Percentiles rank a stretch among this genome's conserved stretches.
Evolutionary conservation across 371 early-diverging fungal genomes (phyloP).

Genomic region (Smittium mucronatum): DNA sequence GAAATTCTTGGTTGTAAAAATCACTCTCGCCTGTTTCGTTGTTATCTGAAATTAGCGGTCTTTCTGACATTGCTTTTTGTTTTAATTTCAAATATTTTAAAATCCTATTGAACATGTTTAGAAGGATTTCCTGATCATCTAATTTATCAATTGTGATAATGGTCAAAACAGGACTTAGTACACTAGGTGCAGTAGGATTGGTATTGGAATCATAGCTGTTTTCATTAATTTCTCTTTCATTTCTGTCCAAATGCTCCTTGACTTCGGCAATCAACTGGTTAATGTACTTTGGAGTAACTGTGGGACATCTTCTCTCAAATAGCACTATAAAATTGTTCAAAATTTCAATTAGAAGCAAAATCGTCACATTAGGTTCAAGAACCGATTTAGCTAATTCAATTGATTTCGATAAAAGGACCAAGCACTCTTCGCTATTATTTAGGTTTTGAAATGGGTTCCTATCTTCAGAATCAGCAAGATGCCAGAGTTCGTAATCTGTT

Average conservation of each 20-base stretch:
- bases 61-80: neutral
- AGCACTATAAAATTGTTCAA: constrained; percentile 76
- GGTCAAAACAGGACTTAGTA: neutral
- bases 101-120: neutral
- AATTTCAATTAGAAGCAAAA: constrained; percentile 81
- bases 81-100: neutral
- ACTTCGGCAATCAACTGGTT: constrained; percentile 54
- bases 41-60: neutral
- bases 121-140: neutral
- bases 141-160: neutral
- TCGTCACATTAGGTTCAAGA: constrained; percentile 66
- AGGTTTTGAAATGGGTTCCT: constrained; percentile 32
- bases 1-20: neutral
- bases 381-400: constrained; percentile 81
- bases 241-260: neutral
- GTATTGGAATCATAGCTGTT: neutral
- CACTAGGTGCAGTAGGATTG: neutral
- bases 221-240: neutral
- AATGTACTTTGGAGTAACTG: constrained; percentile 70
- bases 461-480: constrained; percentile 28
- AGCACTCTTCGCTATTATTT: constrained; percentile 63
- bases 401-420: constrained; percentile 78
- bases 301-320: constrained; percentile 64
- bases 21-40: neutral
- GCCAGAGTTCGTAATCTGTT: constrained; percentile 30